Percentiles rank a stretch among this genome's conserved stretches.
Evolutionary conservation across 345 rosid species (phyloP).

Genomic region (Nephelium lappaceum): DNA sequence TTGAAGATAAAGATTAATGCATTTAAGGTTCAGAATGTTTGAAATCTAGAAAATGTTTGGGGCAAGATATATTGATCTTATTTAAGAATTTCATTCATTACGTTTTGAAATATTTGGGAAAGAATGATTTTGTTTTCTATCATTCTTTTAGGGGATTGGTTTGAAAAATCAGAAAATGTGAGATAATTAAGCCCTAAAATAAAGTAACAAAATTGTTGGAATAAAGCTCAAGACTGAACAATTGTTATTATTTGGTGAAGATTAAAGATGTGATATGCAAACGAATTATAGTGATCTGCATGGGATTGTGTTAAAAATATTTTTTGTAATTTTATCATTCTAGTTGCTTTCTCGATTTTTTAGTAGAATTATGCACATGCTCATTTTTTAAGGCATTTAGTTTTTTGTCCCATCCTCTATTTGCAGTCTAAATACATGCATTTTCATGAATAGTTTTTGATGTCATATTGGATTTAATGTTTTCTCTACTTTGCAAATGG

Average conservation of each 20-base stretch:
- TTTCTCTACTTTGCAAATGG: too few species aligned
- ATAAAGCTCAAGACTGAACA: neutral
- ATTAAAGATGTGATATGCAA: neutral
- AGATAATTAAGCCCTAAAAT: neutral
- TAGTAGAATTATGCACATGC: too few species aligned
- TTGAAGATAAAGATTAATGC: neutral
- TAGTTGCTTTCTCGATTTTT: too few species aligned
- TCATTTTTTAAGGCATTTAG: too few species aligned
- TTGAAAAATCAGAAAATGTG: neutral
- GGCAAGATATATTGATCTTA: neutral
- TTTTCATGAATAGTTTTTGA: too few species aligned
- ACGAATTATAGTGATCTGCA: neutral
- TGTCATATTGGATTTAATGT: too few species aligned
- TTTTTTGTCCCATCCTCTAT: too few species aligned
- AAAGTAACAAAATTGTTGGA: neutral
- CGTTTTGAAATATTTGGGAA: neutral
- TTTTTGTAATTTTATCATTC: too few species aligned
- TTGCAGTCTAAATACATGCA: too few species aligned
- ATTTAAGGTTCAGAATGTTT: too few species aligned
- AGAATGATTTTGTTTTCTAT: neutral
- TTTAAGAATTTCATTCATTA: neutral
- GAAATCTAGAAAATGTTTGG: neutral
- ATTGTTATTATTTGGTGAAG: too few species aligned
- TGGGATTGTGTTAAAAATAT: too few species aligned
- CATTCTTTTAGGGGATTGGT: neutral